Percentiles rank a stretch among this genome's conserved stretches.
Evolutionary conservation across 306 rosid species (phyloP).

Genomic region (Gillenia trifoliata): DNA sequence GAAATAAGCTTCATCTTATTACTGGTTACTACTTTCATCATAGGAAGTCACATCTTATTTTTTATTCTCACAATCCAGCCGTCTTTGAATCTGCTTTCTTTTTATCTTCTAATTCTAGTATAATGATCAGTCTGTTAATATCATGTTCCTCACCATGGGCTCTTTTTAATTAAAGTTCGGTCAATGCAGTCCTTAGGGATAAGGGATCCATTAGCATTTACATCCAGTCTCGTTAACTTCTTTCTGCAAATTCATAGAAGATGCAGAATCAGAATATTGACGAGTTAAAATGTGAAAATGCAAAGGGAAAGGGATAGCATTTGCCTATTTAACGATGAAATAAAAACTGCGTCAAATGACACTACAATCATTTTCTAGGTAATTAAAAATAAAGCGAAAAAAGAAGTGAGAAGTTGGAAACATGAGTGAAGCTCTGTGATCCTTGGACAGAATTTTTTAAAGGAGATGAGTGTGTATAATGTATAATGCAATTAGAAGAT

Average conservation of each 20-base stretch:
- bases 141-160: conserved; percentile 57
- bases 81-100: background rate
- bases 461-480: background rate
- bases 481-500: background rate
- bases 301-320: conserved; percentile 1
- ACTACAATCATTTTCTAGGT: background rate
- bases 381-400: background rate
- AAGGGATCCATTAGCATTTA: conserved; percentile 78
- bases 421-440: background rate
- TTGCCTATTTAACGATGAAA: background rate
- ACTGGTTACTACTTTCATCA: background rate
- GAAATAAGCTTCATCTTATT: background rate
- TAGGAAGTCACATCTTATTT: background rate
- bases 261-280: conserved; percentile 5
- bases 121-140: conserved; percentile 1
- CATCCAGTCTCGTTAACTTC: conserved; percentile 72
- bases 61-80: background rate
- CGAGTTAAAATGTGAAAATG: background rate
- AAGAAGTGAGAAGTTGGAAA: background rate
- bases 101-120: background rate
- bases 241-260: conserved; percentile 52
- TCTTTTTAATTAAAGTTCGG: conserved; percentile 64
- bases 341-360: background rate
- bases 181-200: conserved; percentile 61
- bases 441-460: background rate